Evolutionary conservation across 805 yeast genomes (phyloP), one percentile per base, ranked within the genome.

Genomic region (Schwanniomyces sp.): DNA sequence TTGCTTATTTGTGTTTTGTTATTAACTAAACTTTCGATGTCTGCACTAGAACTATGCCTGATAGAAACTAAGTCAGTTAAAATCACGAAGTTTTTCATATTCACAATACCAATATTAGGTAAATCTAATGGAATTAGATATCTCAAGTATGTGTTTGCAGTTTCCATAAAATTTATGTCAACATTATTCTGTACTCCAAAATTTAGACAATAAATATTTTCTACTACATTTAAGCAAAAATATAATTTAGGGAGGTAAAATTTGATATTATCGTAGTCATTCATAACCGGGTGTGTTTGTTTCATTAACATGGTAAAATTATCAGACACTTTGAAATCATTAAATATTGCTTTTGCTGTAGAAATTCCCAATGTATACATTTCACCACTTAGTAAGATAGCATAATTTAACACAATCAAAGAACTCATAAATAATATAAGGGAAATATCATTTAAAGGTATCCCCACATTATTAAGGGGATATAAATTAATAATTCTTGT

Each of bases 361-460:
- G 82, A 74, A 26, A 86, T 69, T 1, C 85, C 83, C 34, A 82
- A 65, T 6, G 87, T 79, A 56, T 79, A 82, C 30, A 76, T 72
- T 44, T 79, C 80, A 0, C 91, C 91, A 21, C 82, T 77, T 36
- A 84, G 66, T 2, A 83, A 65, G 8, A 84, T 73, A 8, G 81
- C 66, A 56, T 82, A 86, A 56, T 84, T 84, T 27, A 82, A 57
- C 8, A 70, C 34, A 10, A 69, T 51, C 40, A 72, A 58, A 6
- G 69, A 49, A 7, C 64, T 55, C 39, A 70, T 68, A 41, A 63
- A 64, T 9, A 69, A 53, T 1, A 64, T 51, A 8, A 64, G 47
- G 3, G 58, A 52, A 21, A 58, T 56, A 38, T 71, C 74, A 48
- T 57, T 57, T 12, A 61, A 43, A 10, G 46, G 46, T n/a, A 59